Evolutionary conservation across 768 basidiomycete species (phyloP).

Genomic region (Mycena belliarum): DNA sequence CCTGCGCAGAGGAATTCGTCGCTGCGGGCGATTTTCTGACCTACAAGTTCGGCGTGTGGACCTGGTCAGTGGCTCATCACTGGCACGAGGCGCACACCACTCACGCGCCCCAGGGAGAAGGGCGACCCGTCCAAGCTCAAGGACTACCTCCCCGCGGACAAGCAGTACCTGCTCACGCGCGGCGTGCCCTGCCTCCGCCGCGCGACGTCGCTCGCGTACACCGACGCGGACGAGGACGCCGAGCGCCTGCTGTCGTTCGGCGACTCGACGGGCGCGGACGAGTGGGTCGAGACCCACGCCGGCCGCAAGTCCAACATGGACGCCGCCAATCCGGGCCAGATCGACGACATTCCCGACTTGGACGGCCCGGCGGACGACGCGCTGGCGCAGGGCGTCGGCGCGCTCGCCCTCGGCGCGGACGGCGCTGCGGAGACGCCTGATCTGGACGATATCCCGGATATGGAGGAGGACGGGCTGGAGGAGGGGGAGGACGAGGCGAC

Average conservation of each 20-base stretch:
- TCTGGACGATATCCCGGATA: constrained; percentile 97
- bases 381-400: constrained; percentile 44
- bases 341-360: constrained; percentile 87
- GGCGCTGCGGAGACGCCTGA: constrained; percentile 63
- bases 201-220: constrained; percentile 89
- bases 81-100: constrained; percentile 11
- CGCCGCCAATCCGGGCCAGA: constrained; percentile 60
- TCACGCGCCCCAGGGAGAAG: constrained; percentile 69
- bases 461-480: constrained; percentile 94
- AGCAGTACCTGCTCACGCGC: constrained; percentile 94
- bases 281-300: constrained; percentile 99
- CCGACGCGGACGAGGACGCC: constrained; percentile 94
- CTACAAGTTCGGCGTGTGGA: constrained; percentile 99
- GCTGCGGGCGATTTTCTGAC: constrained; percentile 96
- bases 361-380: constrained; percentile 48
- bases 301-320: constrained; percentile 60
- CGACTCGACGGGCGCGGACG: constrained; percentile 66
- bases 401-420: constrained; percentile 44
- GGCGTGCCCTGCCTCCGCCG: constrained; percentile 97
- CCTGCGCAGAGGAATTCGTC: constrained; percentile 85
- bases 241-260: constrained; percentile 87
- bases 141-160: constrained; percentile 93
- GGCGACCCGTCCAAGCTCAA: constrained; percentile 84
- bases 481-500: constrained; percentile 83
- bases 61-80: constrained; percentile 66